Evolutionary conservation across 1,139 yeast genomes (phyloP).

Genomic region (Debaryomycetaceae sp.): DNA sequence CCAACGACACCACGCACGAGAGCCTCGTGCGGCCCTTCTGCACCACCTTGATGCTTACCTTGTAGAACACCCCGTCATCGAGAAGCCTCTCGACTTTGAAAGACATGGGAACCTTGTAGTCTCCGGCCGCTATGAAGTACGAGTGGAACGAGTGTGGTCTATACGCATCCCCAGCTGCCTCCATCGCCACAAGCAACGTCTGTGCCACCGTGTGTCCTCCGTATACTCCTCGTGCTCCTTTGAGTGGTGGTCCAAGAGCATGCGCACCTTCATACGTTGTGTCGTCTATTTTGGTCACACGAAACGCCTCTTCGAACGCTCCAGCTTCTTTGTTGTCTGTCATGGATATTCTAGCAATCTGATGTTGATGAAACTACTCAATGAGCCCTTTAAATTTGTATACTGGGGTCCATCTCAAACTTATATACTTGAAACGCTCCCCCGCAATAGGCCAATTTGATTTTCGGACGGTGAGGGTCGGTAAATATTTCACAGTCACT

Average conservation of each 20-base stretch:
- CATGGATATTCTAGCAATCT: background rate
- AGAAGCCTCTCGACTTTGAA: conserved; percentile 56
- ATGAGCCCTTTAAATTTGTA: too few species aligned
- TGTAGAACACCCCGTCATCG: conserved; percentile 25
- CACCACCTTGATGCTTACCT: conserved; percentile 23
- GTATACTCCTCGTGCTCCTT: conserved; percentile 67
- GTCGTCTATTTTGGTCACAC: conserved; percentile 29
- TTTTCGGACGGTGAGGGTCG: background rate
- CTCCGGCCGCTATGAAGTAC: conserved; percentile 48
- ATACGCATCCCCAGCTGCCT: conserved; percentile 25
- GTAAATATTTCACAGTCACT: background rate
- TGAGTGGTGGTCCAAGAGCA: conserved; percentile 35
- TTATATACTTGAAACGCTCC: too few species aligned
- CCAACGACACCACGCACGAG: conserved; percentile 30
- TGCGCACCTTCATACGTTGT: conserved; percentile 33
- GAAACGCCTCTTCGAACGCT: conserved; percentile 39
- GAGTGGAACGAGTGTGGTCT: conserved; percentile 39
- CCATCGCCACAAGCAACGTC: conserved; percentile 61
- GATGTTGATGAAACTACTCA: too few species aligned
- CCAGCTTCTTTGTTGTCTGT: background rate
- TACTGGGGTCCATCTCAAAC: too few species aligned
- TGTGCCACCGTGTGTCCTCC: conserved; percentile 82
- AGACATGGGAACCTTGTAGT: conserved; percentile 44
- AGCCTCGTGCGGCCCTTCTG: conserved; percentile 29
- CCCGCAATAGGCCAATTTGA: too few species aligned